These are phyloP conservation scores for Pythium scleroteichum DNA, from an alignment of 352 stramenopile genomes.

Conservation along the genomic window DNA sequence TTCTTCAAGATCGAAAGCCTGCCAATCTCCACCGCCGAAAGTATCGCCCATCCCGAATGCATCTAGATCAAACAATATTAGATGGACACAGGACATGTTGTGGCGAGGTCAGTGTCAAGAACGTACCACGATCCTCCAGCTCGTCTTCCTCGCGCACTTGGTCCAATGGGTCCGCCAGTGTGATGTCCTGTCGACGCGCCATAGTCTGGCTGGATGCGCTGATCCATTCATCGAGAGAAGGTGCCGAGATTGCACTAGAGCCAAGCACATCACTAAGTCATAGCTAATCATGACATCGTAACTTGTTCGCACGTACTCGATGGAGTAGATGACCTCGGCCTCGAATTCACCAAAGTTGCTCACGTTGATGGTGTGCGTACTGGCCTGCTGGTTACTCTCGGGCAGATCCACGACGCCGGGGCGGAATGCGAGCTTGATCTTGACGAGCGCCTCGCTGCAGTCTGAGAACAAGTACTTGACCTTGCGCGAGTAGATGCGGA, in stretches of 20 bases:
- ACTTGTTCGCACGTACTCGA: conserved; percentile 59
- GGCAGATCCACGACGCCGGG: conserved; percentile 82
- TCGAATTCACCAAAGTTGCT: conserved; percentile 87
- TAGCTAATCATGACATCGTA: neutral
- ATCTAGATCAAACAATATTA: conserved; percentile 47
- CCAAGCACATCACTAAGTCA: conserved; percentile 5
- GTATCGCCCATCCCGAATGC: conserved; percentile 70
- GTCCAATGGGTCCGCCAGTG: conserved; percentile 68
- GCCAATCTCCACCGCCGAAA: conserved; percentile 76
- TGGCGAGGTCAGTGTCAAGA: too few relatives aligned
- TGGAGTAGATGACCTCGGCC: conserved; percentile 79
- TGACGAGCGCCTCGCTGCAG: conserved; percentile 98
- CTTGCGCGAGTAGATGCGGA: conserved; percentile 98
- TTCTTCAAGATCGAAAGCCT: conserved; percentile 83
- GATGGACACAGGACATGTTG: too few relatives aligned
- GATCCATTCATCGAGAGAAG: conserved; percentile 84
- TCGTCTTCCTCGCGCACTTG: conserved; percentile 49
- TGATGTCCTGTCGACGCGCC: conserved; percentile 84
- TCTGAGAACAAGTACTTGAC: conserved; percentile 98
- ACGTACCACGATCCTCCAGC: conserved; percentile 51
- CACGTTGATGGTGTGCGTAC: conserved; percentile 79
- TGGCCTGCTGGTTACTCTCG: conserved; percentile 60
- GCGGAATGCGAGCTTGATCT: conserved; percentile 98
- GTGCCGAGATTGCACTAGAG: conserved; percentile 54
- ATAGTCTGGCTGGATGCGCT: conserved; percentile 72